These are phyloP conservation scores for Stromatinia cepivora DNA, from an alignment of 2,329 filamentous ascomycete species.

Conservation along the genomic window DNA sequence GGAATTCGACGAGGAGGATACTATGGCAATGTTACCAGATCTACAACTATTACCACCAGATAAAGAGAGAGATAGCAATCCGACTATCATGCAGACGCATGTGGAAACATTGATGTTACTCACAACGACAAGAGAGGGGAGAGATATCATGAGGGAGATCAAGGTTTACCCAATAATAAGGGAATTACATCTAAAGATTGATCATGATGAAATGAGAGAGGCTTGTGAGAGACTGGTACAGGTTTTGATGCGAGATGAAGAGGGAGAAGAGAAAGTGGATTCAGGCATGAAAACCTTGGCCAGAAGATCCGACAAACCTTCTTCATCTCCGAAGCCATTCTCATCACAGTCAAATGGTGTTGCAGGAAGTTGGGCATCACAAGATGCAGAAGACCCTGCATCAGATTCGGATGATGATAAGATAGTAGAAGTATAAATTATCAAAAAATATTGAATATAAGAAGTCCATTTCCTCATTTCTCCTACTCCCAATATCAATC, in stretches of 20 bases:
- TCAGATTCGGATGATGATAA: constrained; percentile 39
- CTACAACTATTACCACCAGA: constrained; percentile 86
- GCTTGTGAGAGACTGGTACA: constrained; percentile 89
- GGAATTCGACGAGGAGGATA: constrained; percentile 85
- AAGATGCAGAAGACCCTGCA: constrained; percentile 32
- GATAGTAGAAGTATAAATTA: constrained; percentile 40
- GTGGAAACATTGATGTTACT: constrained; percentile 84
- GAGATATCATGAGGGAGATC: constrained; percentile 71
- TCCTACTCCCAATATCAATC: not conserved
- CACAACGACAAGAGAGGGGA: constrained; percentile 72
- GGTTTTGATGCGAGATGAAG: constrained; percentile 45
- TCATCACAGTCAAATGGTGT: constrained; percentile 23
- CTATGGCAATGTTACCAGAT: constrained; percentile 82
- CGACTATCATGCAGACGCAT: constrained; percentile 78
- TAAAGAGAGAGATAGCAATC: constrained; percentile 79
- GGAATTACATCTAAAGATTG: constrained; percentile 76
- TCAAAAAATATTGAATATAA: constrained; percentile 2
- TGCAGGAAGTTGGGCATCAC: constrained; percentile 28
- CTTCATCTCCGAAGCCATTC: constrained; percentile 22
- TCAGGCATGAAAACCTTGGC: constrained; percentile 36
- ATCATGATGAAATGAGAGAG: constrained; percentile 78
- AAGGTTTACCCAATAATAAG: constrained; percentile 88
- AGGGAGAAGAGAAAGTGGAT: constrained; percentile 38
- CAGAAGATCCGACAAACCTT: constrained; percentile 20
- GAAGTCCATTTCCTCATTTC: not conserved